phyloP scores from a whole-genome alignment of 2,329 filamentous ascomycete genomes.

The Colletotrichum cordylinicola region DNA sequence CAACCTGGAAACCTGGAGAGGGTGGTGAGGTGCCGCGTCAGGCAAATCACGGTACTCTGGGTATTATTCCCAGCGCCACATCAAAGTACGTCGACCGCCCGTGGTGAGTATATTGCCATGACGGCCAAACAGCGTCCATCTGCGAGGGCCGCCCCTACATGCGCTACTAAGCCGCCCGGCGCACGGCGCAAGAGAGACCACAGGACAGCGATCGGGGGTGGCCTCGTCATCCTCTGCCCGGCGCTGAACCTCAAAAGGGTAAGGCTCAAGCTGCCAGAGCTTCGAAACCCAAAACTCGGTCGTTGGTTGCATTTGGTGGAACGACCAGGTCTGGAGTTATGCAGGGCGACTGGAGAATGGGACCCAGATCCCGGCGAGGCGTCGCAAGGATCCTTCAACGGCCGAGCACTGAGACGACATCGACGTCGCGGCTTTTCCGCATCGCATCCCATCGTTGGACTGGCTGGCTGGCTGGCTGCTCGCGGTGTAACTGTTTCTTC shows the following conservation, averaged over 20 bases:
- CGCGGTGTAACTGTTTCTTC: not conserved
- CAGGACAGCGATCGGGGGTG: constrained; percentile 4
- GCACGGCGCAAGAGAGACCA: not conserved
- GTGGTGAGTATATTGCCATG: constrained; percentile 6
- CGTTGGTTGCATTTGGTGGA: constrained; percentile 20
- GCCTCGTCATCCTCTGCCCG: constrained; percentile 17
- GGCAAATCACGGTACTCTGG: not conserved
- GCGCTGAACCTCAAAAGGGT: constrained; percentile 10
- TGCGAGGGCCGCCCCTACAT: not conserved
- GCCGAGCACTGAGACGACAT: constrained; percentile 8
- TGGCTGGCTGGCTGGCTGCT: not conserved
- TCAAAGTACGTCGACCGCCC: constrained; percentile 7
- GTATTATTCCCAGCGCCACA: not conserved
- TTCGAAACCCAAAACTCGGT: constrained; percentile 21
- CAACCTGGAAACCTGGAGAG: not conserved
- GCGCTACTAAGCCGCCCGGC: not conserved
- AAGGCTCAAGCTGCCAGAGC: constrained; percentile 18
- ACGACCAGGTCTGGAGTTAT: constrained; percentile 18
- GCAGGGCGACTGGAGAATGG: constrained; percentile 8
- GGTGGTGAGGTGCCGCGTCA: constrained; percentile 16
- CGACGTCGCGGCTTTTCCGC: constrained; percentile 2
- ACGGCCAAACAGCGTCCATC: not conserved
- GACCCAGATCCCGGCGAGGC: constrained; percentile 9
- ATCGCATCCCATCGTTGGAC: not conserved
- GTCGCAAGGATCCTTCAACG: constrained; percentile 14